Evolutionary conservation across 306 rosid species (phyloP).

Genomic region (Urtica urens): DNA sequence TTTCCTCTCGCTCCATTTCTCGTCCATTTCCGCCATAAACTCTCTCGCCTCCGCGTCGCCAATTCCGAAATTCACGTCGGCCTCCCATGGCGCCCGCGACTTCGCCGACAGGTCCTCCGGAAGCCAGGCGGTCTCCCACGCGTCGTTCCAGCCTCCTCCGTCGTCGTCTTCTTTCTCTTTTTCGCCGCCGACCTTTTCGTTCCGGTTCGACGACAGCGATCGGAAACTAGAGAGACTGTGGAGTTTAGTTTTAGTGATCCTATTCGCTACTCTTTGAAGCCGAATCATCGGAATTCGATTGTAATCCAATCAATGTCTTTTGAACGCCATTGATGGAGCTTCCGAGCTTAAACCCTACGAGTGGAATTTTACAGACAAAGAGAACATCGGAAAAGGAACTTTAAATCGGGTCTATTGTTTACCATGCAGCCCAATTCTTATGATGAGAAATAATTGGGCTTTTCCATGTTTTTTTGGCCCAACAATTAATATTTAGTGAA

Average conservation of each 20-base stretch:
- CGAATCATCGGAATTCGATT: slow-evolving; percentile 24
- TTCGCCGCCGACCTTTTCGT: background rate
- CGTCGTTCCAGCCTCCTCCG: slow-evolving; percentile 60
- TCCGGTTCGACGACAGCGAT: slow-evolving; percentile 16
- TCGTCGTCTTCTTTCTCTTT: background rate
- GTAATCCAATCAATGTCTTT: background rate
- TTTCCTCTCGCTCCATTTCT: slow-evolving; percentile 66
- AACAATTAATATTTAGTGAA: too few species aligned
- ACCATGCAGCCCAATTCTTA: background rate
- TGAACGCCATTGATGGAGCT: background rate
- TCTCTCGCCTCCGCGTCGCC: slow-evolving; percentile 70
- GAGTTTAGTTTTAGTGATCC: slow-evolving; percentile 18
- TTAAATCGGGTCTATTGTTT: background rate
- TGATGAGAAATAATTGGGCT: background rate
- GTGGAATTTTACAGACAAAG: background rate
- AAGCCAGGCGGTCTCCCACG: slow-evolving; percentile 94
- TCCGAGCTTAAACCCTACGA: slow-evolving; percentile 4
- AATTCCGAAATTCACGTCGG: slow-evolving; percentile 50
- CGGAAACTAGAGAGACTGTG: slow-evolving; percentile 1
- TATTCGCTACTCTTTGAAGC: slow-evolving; percentile 25
- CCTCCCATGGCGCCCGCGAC: slow-evolving; percentile 69
- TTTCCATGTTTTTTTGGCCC: background rate
- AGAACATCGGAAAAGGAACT: too few species aligned
- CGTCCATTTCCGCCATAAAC: slow-evolving; percentile 83
- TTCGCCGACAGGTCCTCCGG: slow-evolving; percentile 62